phyloP scores from a whole-genome alignment of 2,329 filamentous ascomycete species.

The Daldinia eschscholtzii region DNA sequence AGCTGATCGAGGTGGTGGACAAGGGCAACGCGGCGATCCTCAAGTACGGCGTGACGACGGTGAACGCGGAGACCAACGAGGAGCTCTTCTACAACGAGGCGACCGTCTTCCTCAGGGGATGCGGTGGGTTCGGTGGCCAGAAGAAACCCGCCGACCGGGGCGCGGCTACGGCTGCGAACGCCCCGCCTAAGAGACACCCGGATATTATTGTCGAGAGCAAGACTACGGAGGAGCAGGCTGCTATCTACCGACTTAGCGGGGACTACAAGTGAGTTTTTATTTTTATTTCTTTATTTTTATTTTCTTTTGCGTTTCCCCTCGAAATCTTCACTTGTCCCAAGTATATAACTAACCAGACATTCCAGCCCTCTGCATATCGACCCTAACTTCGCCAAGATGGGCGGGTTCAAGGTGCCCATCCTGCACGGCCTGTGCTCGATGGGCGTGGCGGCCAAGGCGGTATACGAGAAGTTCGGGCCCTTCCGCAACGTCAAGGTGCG shows the following conservation, averaged over 20 bases:
- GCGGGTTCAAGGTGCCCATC: conserved; percentile 94
- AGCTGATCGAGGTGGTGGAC: conserved; percentile 93
- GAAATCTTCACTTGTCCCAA: not conserved
- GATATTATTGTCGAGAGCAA: conserved; percentile 87
- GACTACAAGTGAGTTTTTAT: conserved; percentile 78
- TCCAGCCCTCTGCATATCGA: conserved; percentile 88
- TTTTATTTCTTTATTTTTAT: not conserved
- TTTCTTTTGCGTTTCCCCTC: not conserved
- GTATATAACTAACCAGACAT: conserved; percentile 1
- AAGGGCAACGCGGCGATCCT: conserved; percentile 92
- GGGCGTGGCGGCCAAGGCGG: conserved; percentile 89
- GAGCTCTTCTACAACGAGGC: conserved; percentile 97
- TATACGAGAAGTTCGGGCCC: conserved; percentile 84
- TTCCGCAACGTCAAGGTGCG: conserved; percentile 94
- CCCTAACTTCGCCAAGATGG: conserved; percentile 92
- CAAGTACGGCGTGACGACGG: conserved; percentile 82
- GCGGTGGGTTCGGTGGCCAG: conserved; percentile 88
- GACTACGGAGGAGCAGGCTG: conserved; percentile 91
- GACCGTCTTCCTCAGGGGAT: conserved; percentile 91
- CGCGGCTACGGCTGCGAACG: conserved; percentile 82
- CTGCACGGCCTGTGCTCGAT: conserved; percentile 97
- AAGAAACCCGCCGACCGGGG: conserved; percentile 83
- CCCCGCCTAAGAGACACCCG: conserved; percentile 79
- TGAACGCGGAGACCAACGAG: conserved; percentile 86
- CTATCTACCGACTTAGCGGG: conserved; percentile 90